Percentiles rank a stretch among this genome's conserved stretches.
Evolutionary conservation across 306 rosid genomes (phyloP).

Genomic region (Fagus sylvatica): DNA sequence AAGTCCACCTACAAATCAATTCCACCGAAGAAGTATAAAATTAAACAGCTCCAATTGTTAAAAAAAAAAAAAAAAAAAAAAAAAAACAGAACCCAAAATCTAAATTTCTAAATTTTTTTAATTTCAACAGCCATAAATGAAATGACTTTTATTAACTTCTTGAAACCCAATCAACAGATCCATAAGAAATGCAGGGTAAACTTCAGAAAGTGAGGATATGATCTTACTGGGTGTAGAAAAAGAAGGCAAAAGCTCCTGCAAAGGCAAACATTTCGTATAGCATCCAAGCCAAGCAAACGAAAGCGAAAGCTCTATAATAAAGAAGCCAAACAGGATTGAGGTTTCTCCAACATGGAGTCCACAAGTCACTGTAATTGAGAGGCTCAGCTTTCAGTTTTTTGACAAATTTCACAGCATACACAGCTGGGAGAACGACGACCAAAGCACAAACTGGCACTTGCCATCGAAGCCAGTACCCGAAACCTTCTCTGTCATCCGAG

Average conservation of each 20-base stretch:
- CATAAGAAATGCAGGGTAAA: neutral
- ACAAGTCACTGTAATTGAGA: conserved; percentile 23
- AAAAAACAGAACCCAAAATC: neutral
- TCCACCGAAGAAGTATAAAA: neutral
- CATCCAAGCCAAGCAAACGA: conserved; percentile 27
- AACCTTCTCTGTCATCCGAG: conserved; percentile 10
- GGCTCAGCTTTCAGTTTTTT: conserved; percentile 29
- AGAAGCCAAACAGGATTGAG: conserved; percentile 39
- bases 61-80: too few relatives aligned
- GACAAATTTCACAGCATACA: neutral
- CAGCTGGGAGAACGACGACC: conserved; percentile 4
- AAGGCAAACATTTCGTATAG: conserved; percentile 24
- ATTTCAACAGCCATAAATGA: neutral
- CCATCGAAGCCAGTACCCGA: conserved; percentile 34
- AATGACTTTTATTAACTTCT: neutral
- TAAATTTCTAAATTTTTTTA: neutral
- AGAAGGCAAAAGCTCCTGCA: conserved; percentile 28
- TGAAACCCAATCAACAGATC: neutral
- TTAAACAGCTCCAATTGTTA: conserved; percentile 8
- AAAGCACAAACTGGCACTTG: conserved; percentile 33
- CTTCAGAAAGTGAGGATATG: neutral
- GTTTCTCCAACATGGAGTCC: conserved; percentile 40
- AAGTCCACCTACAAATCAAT: conserved; percentile 76
- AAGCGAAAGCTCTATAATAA: conserved; percentile 29
- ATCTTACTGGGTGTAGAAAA: conserved; percentile 42